Evolutionary conservation across 2,329 filamentous ascomycete genomes (phyloP), one percentile per base, ranked within the genome.

Genomic region (Epichloe aotearoae): DNA sequence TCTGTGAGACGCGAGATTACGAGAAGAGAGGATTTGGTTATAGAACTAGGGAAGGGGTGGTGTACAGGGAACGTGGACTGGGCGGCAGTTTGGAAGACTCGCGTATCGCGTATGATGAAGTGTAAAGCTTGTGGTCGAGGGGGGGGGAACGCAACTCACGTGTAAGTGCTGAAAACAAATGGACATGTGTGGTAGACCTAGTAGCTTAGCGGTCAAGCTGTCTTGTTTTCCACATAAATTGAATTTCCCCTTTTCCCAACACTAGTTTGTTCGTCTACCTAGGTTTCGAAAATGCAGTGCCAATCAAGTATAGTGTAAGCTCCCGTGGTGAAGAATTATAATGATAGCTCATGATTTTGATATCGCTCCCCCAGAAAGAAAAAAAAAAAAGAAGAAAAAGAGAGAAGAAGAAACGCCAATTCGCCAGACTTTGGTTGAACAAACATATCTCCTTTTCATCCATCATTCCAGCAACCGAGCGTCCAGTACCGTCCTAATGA

Each of bases 401-500:
- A 34, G n/a, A 17, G 2, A 43, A 33, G 23, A 26, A 7, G 23
- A 26, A 51, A 52, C 50, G 50, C 47, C 50, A 34, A 23, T 49
- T 52, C 50, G 46, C 50, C 50, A 30, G 11, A 36, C 6, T n/a
- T 44, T 33, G 15, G n/a, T 7, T 20, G 4, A 4, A 23, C 26
- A 41, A 41, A 41, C 20, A 41, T 23, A 1, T 12, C 23, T 6
- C 17, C 17, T 37, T 58, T 51, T 56, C n/a, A 50, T 52, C 53
- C 37, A 38, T 5, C 20, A 53, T 50, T 75, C 74, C 57, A 79
- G 69, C 54, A 72, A 69, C 46, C 73, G 69, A n/a, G 77, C 76
- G 54, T 80, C 76, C 47, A 81, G 62, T 12, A 81, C 69, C 3
- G 71, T 70, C 57, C 66, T 67, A 52, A 77, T 73, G 43, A 82